phyloP scores from a whole-genome alignment of 108 stramenopile species.

The Cyclotella atomus region DNA sequence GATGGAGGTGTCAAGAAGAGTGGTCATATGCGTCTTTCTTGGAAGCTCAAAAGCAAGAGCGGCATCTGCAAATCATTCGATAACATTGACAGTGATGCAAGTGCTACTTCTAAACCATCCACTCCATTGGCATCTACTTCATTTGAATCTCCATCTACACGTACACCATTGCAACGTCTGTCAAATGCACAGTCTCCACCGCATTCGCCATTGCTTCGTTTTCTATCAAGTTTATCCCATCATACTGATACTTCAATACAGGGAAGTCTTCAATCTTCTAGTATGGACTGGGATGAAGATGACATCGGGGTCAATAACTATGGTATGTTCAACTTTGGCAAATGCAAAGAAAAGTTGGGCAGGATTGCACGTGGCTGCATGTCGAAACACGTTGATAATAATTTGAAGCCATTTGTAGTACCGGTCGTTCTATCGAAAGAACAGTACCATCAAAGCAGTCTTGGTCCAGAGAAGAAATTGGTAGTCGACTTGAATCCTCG shows the following conservation, averaged over 20 bases:
- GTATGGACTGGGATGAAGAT: slow-evolving; percentile 5
- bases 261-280: neutral
- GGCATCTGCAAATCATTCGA: neutral
- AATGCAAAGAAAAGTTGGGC: slow-evolving; percentile 18
- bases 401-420: slow-evolving; percentile 48
- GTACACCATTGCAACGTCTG: neutral
- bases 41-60: too few relatives aligned
- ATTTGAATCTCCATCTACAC: neutral
- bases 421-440: slow-evolving; percentile 38
- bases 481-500: slow-evolving; percentile 69
- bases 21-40: neutral
- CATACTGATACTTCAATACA: neutral
- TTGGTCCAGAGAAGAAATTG: neutral
- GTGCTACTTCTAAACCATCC: too few relatives aligned
- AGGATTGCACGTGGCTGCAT: neutral
- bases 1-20: neutral
- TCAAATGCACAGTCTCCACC: neutral
- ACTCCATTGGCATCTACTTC: neutral
- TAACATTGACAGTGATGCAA: too few relatives aligned
- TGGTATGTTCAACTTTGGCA: slow-evolving; percentile 3
- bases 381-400: neutral
- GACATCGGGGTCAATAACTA: slow-evolving; percentile 11
- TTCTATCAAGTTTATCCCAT: slow-evolving; percentile 24
- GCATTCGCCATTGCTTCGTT: slow-evolving; percentile 18
- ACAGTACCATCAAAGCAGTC: neutral